Evolutionary conservation across 1,284 basidiomycete species (phyloP), one percentile per base, ranked within the genome.

Genomic region (Puccinia sorghi): DNA sequence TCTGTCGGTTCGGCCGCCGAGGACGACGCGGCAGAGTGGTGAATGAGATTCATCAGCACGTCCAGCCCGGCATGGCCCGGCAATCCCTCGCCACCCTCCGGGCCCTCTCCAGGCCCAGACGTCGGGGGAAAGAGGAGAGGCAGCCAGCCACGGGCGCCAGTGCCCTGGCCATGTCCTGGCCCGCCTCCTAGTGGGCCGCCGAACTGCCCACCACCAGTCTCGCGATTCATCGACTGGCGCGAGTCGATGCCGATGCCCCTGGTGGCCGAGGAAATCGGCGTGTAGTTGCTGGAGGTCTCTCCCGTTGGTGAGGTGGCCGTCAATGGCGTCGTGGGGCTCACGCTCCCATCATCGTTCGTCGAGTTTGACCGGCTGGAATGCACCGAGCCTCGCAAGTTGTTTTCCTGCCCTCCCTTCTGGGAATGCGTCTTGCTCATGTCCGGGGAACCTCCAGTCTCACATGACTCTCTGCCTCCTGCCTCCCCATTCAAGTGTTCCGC

Each of bases 281-380:
- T 79, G 41, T 79, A 79, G 32, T 41, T 72, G 27, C 63, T 76
- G 11, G 57, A 61, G 15, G 67, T 52, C 43, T 77, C 75, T 25
- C 66, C 66, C 13, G 66, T 69, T 11, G 76, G 76, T 17, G 76
- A 79, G 15, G 69, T 79, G 20, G 76, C 69, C 15, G 57, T 79
- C 9, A 79, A 25, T 6, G 76, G 76, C 8, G 76, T 79, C 7
- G 50, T 15, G 6, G 76, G 76, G n/a, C 25, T 52, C 9, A 25
- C 37, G 17, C 63, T 77, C 11, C 66, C 54, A n/a, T 52, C 59
- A 1, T 52, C 67, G 27, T 37, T 77, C 0, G 69, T 72, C 37
- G 76, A 79, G 39, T 72, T 79, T 20, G 76, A 79, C 39, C 56
- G 76, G n/a, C 69, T 72, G n/a, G 76, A 79, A 17, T 63, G 15